Base-by-base conservation (phyloP, 768 basidiomycete species). In the Pleurotus cornucopiae region DNA sequence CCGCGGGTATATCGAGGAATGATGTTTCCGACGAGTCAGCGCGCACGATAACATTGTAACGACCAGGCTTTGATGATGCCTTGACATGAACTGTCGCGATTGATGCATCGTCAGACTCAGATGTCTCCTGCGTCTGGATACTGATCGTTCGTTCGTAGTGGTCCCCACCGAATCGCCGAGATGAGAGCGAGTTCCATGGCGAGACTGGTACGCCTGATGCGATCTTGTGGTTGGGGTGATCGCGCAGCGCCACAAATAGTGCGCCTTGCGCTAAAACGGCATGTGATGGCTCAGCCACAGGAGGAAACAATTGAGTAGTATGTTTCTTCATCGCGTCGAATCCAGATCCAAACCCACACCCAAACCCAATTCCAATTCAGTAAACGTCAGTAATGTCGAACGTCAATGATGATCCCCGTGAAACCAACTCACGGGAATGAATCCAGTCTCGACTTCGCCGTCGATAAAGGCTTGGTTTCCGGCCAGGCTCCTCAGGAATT, bases 371-470 rank as follows among this genome's bases (percentile, higher is more conserved):
- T 0, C 30, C 30, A 34, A 34, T 34, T 34, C 30, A 34, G 30
- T 34, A 34, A 34, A 34, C 30, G 30, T 34, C 30, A 34, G 30
- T 34, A 34, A 34, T 7, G 7, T 3, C 30, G 30, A 11, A 34
- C 9, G 30, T 34, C 2, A 9, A 34, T 34, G 11, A 9, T 34
- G 9, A 34, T 34, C 11, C 30, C 30, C 30, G 4, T 34, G 41
- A 48, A 39, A 51, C 12, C n/a, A 57, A 44, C 78, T 49, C 66
- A 92, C 92, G 25, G 82, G 79, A 62, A 98, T 95, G 66, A 98
- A 98, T 2, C 92, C 92, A 2, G 94, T 96, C 65, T 97, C 94
- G 9, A 98, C 82, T 57, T 94, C 85, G 20, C 78, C 90, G 26
- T 78, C 71, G 13, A 90, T 78, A 66, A 98, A 98, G 1, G 88